Evolutionary conservation across 2,329 filamentous ascomycete genomes (phyloP).

Genomic region (Clarireedia hainanense): DNA sequence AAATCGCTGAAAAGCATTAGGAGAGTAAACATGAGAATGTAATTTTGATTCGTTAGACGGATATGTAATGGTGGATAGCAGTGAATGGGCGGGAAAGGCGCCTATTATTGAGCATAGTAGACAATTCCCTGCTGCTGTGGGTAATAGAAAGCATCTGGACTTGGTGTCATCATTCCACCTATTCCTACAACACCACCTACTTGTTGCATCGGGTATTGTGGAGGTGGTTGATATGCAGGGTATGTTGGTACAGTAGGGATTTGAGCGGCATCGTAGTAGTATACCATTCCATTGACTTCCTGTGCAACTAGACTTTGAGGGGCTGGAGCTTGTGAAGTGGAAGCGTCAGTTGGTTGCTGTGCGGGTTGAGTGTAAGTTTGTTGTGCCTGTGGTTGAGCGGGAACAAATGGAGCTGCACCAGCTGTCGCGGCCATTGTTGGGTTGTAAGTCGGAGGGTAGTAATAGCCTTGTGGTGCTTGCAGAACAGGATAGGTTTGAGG

Average conservation of each 20-base stretch:
- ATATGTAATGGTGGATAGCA: not conserved
- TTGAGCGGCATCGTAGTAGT: conserved; percentile 82
- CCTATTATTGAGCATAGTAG: conserved; percentile 51
- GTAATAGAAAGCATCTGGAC: conserved; percentile 64
- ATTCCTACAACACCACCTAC: conserved; percentile 55
- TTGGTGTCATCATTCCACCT: conserved; percentile 72
- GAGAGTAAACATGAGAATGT: not conserved
- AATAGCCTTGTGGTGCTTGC: conserved; percentile 54
- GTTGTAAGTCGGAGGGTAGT: conserved; percentile 53
- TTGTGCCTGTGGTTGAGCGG: conserved; percentile 24
- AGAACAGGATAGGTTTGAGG: conserved; percentile 45
- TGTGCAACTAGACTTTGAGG: conserved; percentile 60
- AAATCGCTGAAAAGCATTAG: not conserved
- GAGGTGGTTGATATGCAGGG: conserved; percentile 40
- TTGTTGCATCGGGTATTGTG: conserved; percentile 45
- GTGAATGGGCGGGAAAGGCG: not conserved
- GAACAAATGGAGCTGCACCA: conserved; percentile 23
- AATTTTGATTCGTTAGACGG: not conserved
- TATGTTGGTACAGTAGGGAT: conserved; percentile 40
- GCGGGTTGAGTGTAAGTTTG: conserved; percentile 20
- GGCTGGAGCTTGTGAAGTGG: conserved; percentile 32
- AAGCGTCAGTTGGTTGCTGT: conserved; percentile 13
- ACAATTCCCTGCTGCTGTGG: conserved; percentile 48
- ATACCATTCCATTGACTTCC: conserved; percentile 92
- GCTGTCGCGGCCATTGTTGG: conserved; percentile 36